phyloP scores from a whole-genome alignment of 805 yeast genomes.

The Wickerhamomyces chaumierensis region DNA sequence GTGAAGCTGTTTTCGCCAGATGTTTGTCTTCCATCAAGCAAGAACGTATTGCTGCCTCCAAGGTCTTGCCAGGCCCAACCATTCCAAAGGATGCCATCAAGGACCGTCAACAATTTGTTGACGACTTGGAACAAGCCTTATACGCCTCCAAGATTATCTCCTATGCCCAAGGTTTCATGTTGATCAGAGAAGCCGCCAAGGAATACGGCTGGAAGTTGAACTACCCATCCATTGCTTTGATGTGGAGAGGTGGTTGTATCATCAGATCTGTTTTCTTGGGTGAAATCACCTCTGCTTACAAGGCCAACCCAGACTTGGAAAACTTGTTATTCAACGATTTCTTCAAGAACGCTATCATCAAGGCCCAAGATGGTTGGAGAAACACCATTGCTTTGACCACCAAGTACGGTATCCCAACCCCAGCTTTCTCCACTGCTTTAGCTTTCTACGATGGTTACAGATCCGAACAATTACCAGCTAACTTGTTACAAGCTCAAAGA shows the following conservation, averaged over 20 bases:
- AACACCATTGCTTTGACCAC: constrained; percentile 68
- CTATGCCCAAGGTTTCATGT: constrained; percentile 99
- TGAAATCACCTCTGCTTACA: constrained; percentile 94
- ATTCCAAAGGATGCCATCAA: constrained; percentile 51
- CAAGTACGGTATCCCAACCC: constrained; percentile 88
- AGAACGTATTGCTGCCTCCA: constrained; percentile 84
- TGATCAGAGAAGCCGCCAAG: constrained; percentile 95
- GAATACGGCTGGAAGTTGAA: constrained; percentile 95
- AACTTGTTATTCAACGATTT: constrained; percentile 92
- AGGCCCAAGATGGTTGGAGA: constrained; percentile 97
- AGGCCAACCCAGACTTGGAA: constrained; percentile 86
- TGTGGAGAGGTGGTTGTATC: constrained; percentile 99
- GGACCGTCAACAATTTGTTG: constrained; percentile 77
- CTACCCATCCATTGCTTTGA: constrained; percentile 96
- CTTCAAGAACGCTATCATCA: constrained; percentile 82
- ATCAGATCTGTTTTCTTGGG: constrained; percentile 97
- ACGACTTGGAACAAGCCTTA: constrained; percentile 93
- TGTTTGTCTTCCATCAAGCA: constrained; percentile 85
- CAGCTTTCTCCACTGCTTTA: constrained; percentile 95
- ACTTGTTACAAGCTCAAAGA: constrained; percentile 98
- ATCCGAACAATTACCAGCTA: constrained; percentile 91
- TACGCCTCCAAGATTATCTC: constrained; percentile 98
- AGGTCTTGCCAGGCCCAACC: constrained; percentile 68
- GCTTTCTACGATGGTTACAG: constrained; percentile 98
- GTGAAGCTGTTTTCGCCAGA: constrained; percentile 98